Evolutionary conservation across 257 asterid species (phyloP), one percentile per base, ranked within the genome.

Genomic region (Forsythia viridissima): DNA sequence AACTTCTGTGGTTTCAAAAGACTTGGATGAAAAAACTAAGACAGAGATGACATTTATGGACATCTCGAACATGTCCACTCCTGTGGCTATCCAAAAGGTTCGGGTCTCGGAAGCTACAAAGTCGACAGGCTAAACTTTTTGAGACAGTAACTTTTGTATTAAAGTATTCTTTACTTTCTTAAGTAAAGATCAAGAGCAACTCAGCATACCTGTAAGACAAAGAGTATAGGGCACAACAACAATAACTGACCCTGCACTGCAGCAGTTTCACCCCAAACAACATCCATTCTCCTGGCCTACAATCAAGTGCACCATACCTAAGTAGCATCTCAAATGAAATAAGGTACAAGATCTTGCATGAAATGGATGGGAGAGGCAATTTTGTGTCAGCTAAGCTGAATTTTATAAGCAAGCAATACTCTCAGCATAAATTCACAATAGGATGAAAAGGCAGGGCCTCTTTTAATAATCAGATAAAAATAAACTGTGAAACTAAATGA

Each of bases 221-320:
- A 93, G 67, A 94, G 91, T 73, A 94, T 80, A 75, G 94, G 94
- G 82, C 88, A 93, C 43, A 94, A 81, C 76, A 91, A 74, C 90
- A 90, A 84, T 75, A 94, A 79, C 86, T 94, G 99, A 61, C 99
- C 99, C 85, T 87, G 91, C 73, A 94, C 99, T 78, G 97, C 99
- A 78, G 98, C 94, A 42, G 99, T 93, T 84, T 94, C 99, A 77
- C 99, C 99, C 96, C 98, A 93, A 61, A 94, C 99, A 77, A 94
- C 98, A 81, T 94, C 99, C 98, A 94, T 94, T 86, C 99, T 90
- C 79, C 95, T 86, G 75, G 98, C 99, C 98, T 94, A 73, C 75
- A 91, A 66, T 74, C 57, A 78, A 75, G 75, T 43, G 74, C 16
- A 74, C 34, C 34, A 74, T 21, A 72, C 8, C 34, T 51, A 46